These are phyloP conservation scores for Cyamopsis tetragonoloba DNA, from an alignment of 306 rosid genomes.

Conservation along the genomic window DNA sequence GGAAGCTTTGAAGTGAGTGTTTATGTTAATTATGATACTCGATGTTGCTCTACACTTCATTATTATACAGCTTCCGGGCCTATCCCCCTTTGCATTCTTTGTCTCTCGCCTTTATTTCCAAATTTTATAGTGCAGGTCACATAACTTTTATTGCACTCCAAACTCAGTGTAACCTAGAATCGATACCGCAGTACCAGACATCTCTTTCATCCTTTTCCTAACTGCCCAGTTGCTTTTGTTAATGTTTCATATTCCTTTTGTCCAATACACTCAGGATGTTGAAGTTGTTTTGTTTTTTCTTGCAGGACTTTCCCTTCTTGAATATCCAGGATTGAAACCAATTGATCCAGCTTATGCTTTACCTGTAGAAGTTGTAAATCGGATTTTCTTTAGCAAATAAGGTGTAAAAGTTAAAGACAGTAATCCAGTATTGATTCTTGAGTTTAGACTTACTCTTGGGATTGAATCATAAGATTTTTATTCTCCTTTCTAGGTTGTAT, in stretches of 20 bases:
- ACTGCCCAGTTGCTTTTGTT: background rate
- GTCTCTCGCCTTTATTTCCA: background rate
- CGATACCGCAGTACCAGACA: too few relatives aligned
- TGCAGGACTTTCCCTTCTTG: slow-evolving; percentile 91
- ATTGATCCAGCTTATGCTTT: slow-evolving; percentile 82
- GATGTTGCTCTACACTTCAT: background rate
- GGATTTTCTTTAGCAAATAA: slow-evolving; percentile 42
- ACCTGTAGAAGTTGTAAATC: slow-evolving; percentile 75
- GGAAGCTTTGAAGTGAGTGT: background rate
- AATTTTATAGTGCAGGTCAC: background rate
- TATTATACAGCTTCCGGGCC: background rate
- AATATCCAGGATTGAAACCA: slow-evolving; percentile 80
- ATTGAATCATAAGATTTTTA: background rate
- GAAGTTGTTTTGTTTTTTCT: slow-evolving; percentile 24
- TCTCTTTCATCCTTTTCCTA: slow-evolving; percentile 4
- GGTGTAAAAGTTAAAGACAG: background rate
- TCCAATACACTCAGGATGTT: background rate
- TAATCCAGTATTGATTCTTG: background rate
- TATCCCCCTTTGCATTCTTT: background rate
- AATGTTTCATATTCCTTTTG: background rate
- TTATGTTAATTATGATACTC: background rate
- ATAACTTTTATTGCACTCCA: background rate
- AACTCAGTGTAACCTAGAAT: background rate
- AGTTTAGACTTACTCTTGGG: slow-evolving; percentile 1
- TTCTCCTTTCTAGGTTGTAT: background rate